Evolutionary conservation across 164 flowering plant genomes (phyloP), one percentile per base, ranked within the genome.

Genomic region (Kingdonia uniflora): DNA sequence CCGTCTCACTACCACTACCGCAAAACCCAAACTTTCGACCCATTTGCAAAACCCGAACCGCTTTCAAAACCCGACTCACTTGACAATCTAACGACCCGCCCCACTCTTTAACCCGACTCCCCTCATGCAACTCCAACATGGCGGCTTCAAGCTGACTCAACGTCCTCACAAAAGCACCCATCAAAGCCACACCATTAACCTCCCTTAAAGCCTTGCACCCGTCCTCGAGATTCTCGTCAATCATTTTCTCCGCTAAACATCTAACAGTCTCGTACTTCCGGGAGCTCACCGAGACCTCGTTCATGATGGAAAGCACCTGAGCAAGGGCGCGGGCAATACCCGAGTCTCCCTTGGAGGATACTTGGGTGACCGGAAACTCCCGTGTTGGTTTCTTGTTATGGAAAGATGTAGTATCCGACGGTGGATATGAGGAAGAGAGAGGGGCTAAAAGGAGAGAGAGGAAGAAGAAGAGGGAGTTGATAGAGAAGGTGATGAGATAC

Each of bases 241-340:
- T 71, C 2, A 84, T 19, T 35, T 43, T 69, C 74, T 90, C 97
- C 2, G 88, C 86, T 22, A 90, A 56, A 0, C 70, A 67, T 14
- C 95, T 71, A 19, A 90, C 79, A 11, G 75, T 61, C 16, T 86
- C 85, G 61, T 90, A 86, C 62, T 90, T 90, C 14, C 94, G 66
- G 0, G 97, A 90, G 39, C 73, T 71, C 6, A 80, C 87, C 0
- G 94, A 94, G 35, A 84, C 42, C 42, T 72, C 79, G 51, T 51
- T 71, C 24, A 80, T 68, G n/a, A 69, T 53, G 0, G 74, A 68
- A 35, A 90, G 49, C 2, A 90, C 58, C 66, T 88, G 95, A 15
- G 82, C 65, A 5, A 90, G 84, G 0, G 97, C 88, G 26, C 95
- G 76, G 21, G 71, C 74, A 35, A 84, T 70, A 12, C 77, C 76